Evolutionary conservation across 2,329 filamentous ascomycete species (phyloP).

Genomic region (Arachnopeziza araneosa): DNA sequence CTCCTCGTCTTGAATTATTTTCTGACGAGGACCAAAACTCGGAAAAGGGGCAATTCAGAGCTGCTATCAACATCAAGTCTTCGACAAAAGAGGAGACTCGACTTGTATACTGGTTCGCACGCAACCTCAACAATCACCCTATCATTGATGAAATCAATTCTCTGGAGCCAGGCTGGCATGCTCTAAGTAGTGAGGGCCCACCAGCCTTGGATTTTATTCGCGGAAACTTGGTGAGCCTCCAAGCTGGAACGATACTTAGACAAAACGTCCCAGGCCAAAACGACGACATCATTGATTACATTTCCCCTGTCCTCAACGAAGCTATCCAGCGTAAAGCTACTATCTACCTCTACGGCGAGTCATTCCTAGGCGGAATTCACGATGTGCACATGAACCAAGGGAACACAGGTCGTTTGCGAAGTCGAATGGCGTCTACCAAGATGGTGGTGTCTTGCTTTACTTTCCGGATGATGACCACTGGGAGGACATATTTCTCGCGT

Average conservation of each 20-base stretch:
- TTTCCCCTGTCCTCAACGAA: neutral
- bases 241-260: neutral
- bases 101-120: neutral
- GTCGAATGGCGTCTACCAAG: neutral
- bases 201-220: neutral
- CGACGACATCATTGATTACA: neutral
- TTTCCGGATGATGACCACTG: neutral
- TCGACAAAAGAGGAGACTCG: neutral
- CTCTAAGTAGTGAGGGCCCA: neutral
- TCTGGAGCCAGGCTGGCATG: neutral
- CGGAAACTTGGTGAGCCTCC: neutral
- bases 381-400: neutral
- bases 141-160: neutral
- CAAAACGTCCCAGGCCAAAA: neutral
- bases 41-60: neutral
- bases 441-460: neutral
- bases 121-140: neutral
- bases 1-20: neutral
- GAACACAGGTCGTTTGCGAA: neutral
- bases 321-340: neutral
- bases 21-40: neutral
- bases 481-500: neutral
- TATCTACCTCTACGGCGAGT: neutral
- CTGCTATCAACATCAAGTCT: neutral
- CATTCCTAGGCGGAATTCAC: neutral